Base-by-base conservation (phyloP, 1,284 basidiomycete species). In the Leccinum huronense region DNA sequence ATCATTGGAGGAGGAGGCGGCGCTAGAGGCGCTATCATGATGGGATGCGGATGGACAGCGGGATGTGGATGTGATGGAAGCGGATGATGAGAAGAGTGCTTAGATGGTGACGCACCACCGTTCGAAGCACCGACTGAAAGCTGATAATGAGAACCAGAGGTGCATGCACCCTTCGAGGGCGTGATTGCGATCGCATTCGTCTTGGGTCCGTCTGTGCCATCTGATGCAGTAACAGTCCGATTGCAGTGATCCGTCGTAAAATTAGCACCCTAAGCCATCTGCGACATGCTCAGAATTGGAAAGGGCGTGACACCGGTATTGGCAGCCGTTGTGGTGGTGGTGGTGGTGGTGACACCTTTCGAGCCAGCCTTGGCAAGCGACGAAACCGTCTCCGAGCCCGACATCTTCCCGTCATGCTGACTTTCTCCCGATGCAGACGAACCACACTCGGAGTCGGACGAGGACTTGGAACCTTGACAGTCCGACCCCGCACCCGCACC, bases 241-340 rank as follows among this genome's bases (percentile, higher is more conserved):
- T 42, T 42, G 10, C 10, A n/a, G n/a, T 42, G 8, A 42, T 42
- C 9, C 7, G 14, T 42, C 7, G 40, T n/a, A 42, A 9, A n/a
- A n/a, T 3, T 10, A 42, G 7, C 40, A 13, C 31, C 16, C 23
- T 30, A 11, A 6, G 40, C n/a, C 3, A 42, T 48, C 16, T 58
- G 64, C 27, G 70, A 58, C 31, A 59, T 64, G n/a, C 45, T 71
- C 23, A 72, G 64, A 11, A 74, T 72, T 14, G 70, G 72, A n/a
- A 72, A 74, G 3, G 70, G 72, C 0, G 63, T 69, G 16, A 64
- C 34, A 40, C 31, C 13, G n/a, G n/a, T 13, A 0, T 57, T 59
- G 0, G 63, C 8, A 27, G 54, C 30, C 34, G 51, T 62, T 23
- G 23, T 23, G 23, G 23, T 23, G 23, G 23, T 23, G 23, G 27